Base-by-base conservation (phyloP, 2,329 filamentous ascomycete genomes). In the Nannizziopsis arthrosporioides region DNA sequence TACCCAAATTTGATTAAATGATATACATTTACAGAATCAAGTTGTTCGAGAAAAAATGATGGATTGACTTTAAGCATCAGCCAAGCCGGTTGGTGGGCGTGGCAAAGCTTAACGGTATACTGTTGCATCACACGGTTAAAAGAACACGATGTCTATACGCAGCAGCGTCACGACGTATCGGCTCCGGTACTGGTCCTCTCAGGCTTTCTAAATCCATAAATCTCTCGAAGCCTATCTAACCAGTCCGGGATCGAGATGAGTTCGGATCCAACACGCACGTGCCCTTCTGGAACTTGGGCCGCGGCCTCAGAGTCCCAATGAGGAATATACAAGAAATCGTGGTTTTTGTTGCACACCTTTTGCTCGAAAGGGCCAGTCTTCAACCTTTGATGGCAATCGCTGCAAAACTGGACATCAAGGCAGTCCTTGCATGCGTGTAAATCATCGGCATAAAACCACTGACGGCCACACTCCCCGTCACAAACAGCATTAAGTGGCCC, bases 391-490 rank as follows among this genome's bases (percentile, higher is more conserved):
- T 53, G 48, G 42, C 58, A 62, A 5, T 51, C 37, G n/a, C 15
- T 18, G 9, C 55, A 55, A 37, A 63, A 55, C 3, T 54, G 51
- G 17, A 61, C 44, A 22, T 59, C 49, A 2, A 53, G 55, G 42
- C 59, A 63, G 43, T 62, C 58, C 47, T 51, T 55, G 51, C 60
- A 62, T 43, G 54, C 55, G 46, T 58, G 57, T 44, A 63, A 54
- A 18, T 61, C 55, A 31, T 57, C 52, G 8, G 59, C 56, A n/a
- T 51, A 52, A 11, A 44, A 42, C 57, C 55, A 63, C 11, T 22
- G 40, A 34, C 17, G 41, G 9, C 46, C 36, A 31, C 55, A 57
- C 14, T 9, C 9, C 5, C 53, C 53, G 36, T 54, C 51, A n/a
- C 55, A 56, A 12, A 17, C 11, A 32, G 50, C 31, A 14, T 12